Base-by-base conservation (phyloP, 2,329 filamentous ascomycete species). In the Paecilomyces formosus region DNA sequence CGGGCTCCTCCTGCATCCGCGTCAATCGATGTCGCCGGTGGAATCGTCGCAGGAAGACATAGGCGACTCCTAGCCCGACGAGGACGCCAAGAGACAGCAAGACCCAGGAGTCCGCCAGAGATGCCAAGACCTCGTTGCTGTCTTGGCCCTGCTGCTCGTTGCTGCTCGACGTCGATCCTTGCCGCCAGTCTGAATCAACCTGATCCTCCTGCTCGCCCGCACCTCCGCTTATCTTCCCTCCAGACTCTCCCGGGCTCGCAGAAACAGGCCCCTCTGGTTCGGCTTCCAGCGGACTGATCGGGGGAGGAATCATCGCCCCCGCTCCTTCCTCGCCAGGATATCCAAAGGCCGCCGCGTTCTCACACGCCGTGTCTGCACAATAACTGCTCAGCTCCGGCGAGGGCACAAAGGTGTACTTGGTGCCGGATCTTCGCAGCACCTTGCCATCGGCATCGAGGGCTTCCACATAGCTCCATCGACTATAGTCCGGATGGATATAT, bases 391-490 rank as follows among this genome's bases (percentile, higher is more conserved):
- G 65, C 56, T 70, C 67, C 3, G 65, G 61, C 12, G 70, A 73
- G 1, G 74, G 74, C 8, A 69, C 70, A 49, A 75, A 77, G 0
- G 72, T 75, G 52, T 66, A 70, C 55, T 72, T 68, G 18, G 64
- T 64, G 49, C 66, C 66, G 1, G 73, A 74, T 45, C 60, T 68
- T 31, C 72, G 71, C 15, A 76, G 62, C 2, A 71, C 65, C 4
- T 61, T 61, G 15, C 72, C 72, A 7, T 69, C 55, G 2, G 54
- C 63, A 51, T 73, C 71, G 11, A 77, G 58, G 0, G 73, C 75
- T 55, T 76, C 72, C 2, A 66, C 74, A 24, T 73, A 73, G 1
- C 63, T 64, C 69, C 69, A 72, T 5, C 60, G 64, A 54, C 67
- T 71, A 58, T 68, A 73, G 28, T 60, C 63, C 33, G 62, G 31